Evolutionary conservation across 192 early-diverging fungal genomes (phyloP).

Genomic region (Umbelopsis ramanniana): DNA sequence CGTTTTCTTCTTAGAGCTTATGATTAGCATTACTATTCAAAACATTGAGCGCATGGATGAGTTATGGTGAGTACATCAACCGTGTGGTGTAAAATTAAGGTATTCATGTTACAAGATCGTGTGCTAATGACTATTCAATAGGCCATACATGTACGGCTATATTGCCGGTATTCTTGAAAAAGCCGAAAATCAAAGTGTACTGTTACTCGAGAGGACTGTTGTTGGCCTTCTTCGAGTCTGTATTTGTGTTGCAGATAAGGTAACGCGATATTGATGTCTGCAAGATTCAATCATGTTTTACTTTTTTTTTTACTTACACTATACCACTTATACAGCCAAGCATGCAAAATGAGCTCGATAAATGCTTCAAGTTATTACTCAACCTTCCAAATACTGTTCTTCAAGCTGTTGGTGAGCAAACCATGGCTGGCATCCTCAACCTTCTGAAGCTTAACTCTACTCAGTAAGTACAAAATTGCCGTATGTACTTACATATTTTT

Average conservation of each 20-base stretch:
- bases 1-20: conserved; percentile 76
- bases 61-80: conserved; percentile 47
- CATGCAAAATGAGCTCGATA: conserved; percentile 54
- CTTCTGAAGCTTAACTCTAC: conserved; percentile 39
- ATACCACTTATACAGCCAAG: conserved; percentile 47
- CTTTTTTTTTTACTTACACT: too few relatives aligned
- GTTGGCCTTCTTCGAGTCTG: conserved; percentile 73
- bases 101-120: background rate
- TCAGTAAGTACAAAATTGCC: background rate
- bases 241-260: conserved; percentile 70
- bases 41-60: conserved; percentile 74
- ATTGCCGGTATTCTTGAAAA: conserved; percentile 75
- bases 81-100: background rate
- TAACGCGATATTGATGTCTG: conserved; percentile 33
- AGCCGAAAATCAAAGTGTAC: conserved; percentile 59
- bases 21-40: conserved; percentile 75
- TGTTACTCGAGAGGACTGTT: conserved; percentile 80
- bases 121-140: conserved; percentile 45
- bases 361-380: conserved; percentile 56
- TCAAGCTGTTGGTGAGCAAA: conserved; percentile 71
- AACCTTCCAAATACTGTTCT: conserved; percentile 62
- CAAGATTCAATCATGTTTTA: background rate
- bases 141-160: conserved; percentile 71
- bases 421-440: conserved; percentile 75
- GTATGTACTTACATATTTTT: background rate